Conservation (phyloP, 352 stramenopile genomes). For the Bremia lactucae region DNA sequence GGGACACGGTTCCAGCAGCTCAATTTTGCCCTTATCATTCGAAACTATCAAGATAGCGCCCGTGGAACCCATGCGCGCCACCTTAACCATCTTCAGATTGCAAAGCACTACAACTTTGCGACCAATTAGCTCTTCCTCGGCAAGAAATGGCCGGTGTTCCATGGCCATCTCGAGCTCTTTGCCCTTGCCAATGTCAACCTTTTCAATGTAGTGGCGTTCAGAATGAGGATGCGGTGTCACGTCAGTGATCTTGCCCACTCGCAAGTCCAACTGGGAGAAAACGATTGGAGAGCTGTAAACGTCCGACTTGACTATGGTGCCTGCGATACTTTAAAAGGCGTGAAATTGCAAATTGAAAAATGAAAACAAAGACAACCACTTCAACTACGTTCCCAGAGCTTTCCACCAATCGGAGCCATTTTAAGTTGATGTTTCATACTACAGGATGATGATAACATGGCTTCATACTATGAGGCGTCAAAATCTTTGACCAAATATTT, state of each 20-base stretch:
- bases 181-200: slow-evolving; percentile 66
- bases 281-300: slow-evolving; percentile 66
- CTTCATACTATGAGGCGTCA: too few species aligned
- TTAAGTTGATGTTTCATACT: too few species aligned
- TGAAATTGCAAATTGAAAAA: too few species aligned
- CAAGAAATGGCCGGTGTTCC: slow-evolving; percentile 68
- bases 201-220: slow-evolving; percentile 66
- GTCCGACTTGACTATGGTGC: slow-evolving; percentile 69
- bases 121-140: slow-evolving; percentile 59
- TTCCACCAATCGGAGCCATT: too few species aligned
- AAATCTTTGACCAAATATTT: too few species aligned
- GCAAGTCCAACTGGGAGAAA: slow-evolving; percentile 56
- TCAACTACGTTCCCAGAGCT: too few species aligned
- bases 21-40: slow-evolving; percentile 47
- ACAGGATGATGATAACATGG: too few species aligned
- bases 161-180: slow-evolving; percentile 65
- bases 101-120: slow-evolving; percentile 63
- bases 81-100: slow-evolving; percentile 72
- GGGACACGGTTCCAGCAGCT: slow-evolving; percentile 49
- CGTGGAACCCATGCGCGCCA: slow-evolving; percentile 50
- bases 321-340: too few species aligned
- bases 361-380: too few species aligned
- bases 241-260: slow-evolving; percentile 61
- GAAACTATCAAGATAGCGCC: slow-evolving; percentile 42
- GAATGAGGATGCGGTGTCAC: slow-evolving; percentile 54